Conservation (phyloP, 1,284 basidiomycete genomes). For the Boletus smithii region DNA sequence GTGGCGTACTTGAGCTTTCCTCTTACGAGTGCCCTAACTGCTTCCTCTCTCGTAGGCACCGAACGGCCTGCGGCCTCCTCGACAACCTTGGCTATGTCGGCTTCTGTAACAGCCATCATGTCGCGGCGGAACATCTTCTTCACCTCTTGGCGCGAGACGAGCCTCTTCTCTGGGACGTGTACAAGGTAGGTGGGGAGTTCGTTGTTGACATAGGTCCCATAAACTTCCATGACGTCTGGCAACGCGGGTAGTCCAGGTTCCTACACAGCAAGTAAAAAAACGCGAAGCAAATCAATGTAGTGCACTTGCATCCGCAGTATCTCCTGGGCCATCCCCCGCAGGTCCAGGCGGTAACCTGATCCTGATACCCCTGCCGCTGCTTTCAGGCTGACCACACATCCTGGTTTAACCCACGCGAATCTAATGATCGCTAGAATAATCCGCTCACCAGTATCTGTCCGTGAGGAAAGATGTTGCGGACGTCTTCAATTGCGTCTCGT, state of each 20-base stretch:
- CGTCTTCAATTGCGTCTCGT: conserved; percentile 30
- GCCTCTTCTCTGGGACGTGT: conserved; percentile 26
- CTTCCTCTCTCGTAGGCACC: conserved; percentile 39
- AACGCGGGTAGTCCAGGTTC: conserved; percentile 17
- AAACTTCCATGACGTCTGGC: conserved; percentile 27
- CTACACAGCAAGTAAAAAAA: conserved; percentile 14
- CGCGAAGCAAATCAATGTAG: not conserved
- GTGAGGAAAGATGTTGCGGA: conserved; percentile 29
- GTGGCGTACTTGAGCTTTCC: conserved; percentile 53
- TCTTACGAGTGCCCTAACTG: conserved; percentile 37
- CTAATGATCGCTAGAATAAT: not conserved
- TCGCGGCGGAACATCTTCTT: conserved; percentile 30
- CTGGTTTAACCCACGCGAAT: not conserved
- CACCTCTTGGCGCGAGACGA: conserved; percentile 32
- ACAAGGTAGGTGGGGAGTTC: conserved; percentile 32
- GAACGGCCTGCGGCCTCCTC: conserved; percentile 39
- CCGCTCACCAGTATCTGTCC: conserved; percentile 29
- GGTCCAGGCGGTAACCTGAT: conserved; percentile 27
- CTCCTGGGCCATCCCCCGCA: conserved; percentile 1
- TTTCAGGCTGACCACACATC: conserved; percentile 20
- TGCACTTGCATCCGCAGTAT: conserved; percentile 16
- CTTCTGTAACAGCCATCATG: conserved; percentile 26
- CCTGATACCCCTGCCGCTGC: conserved; percentile 26
- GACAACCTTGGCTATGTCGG: conserved; percentile 20
- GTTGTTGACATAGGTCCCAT: conserved; percentile 27